Base-by-base conservation (phyloP, 305 asterid species). In the Solanum aculeatissimum region DNA sequence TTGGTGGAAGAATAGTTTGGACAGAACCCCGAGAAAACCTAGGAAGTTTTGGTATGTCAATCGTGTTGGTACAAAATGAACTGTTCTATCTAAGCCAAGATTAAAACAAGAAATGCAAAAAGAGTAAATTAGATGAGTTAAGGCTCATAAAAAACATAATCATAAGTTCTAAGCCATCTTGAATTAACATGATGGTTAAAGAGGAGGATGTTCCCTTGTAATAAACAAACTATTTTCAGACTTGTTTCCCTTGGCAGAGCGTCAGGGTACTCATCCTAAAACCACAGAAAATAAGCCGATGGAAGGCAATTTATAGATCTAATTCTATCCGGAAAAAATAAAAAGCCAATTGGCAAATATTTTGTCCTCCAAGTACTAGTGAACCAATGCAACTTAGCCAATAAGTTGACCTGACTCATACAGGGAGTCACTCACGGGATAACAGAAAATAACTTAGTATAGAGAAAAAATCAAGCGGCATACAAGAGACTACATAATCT, bases 1-100 rank as follows among this genome's bases (percentile, higher is more conserved):
- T 90, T 49, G 98, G 98, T 35, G 99, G 99, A 83, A 97, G 97
- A 89, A 91, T 84, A 75, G 98, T 96, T 90, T 96, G 93, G 77
- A 93, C 91, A 80, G 97, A 91, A 90, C 95, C 93, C 70, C 98
- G 99, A 82, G 89, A 92, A 92, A 97, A 97, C 98, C 99, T 95
- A 90, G 32, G 83, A 78, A 51, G 49, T 78, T 78, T 51, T 29
- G 66, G 83, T 18, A 53, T 78, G 66, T 53, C 32, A 78, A 78
- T 78, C 49, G 19, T 29, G 83, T 32, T 49, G 32, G 49, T 35
- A 19, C 83, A 78, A 78, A 18, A 78, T 53, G 83, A 29, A 78
- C 66, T 78, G 19, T 53, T 78, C 65, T 32, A 29, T 51, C 45
- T 53, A 51, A 77, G 25, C 16, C 65, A 78, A 53, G 42, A 78